These are phyloP conservation scores for Eruca vesicaria DNA, from an alignment of 441 rosid species.

Conservation along the genomic window DNA sequence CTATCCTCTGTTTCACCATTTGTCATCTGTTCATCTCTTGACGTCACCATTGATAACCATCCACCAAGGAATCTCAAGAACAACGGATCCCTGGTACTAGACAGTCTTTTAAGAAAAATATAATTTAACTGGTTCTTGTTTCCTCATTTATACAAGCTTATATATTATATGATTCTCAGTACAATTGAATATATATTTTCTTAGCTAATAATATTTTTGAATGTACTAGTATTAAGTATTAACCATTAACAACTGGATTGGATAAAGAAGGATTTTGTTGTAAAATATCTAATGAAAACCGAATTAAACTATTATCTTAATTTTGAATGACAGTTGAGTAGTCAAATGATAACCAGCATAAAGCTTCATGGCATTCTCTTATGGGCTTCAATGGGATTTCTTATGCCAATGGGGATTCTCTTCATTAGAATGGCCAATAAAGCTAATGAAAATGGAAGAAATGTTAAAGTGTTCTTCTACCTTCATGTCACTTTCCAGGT, in stretches of 20 bases:
- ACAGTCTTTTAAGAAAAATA: conserved; percentile 37
- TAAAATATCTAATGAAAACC: too few relatives aligned
- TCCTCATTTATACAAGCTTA: background rate
- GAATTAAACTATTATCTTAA: background rate
- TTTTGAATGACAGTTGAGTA: conserved; percentile 29
- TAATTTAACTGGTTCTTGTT: background rate
- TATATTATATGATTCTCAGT: background rate
- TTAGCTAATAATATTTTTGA: background rate
- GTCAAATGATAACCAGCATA: conserved; percentile 52
- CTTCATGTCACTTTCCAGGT: conserved; percentile 74
- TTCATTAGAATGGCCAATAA: conserved; percentile 64
- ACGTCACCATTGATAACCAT: conserved; percentile 33
- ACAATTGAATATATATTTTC: background rate
- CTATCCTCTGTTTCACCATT: conserved; percentile 30
- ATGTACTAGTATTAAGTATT: background rate
- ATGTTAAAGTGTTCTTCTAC: conserved; percentile 52
- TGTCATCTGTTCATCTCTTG: conserved; percentile 44
- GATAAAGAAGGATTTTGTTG: too few relatives aligned
- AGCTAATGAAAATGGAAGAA: conserved; percentile 43
- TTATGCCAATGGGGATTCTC: conserved; percentile 78
- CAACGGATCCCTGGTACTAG: conserved; percentile 27
- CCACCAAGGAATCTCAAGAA: conserved; percentile 32
- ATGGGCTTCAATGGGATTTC: conserved; percentile 86
- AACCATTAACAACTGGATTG: too few relatives aligned
- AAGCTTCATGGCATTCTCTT: conserved; percentile 75